Evolutionary conservation across 2,329 filamentous ascomycete species (phyloP).

Genomic region (Phaeosphaeriaceae sp.): DNA sequence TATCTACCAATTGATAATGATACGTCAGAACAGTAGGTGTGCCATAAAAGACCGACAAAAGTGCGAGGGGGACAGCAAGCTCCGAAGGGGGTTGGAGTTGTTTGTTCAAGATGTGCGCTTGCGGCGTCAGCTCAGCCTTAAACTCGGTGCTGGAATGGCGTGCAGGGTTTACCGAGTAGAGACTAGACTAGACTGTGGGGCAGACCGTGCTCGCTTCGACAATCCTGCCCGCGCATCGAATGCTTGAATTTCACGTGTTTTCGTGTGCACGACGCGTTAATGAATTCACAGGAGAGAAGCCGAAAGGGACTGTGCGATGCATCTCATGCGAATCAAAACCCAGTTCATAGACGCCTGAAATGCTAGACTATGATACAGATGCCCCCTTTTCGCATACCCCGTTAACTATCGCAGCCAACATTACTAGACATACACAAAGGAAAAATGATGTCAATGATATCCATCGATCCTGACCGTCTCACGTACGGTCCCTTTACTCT

Average conservation of each 20-base stretch:
- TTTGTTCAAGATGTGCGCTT: not conserved
- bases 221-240: not conserved
- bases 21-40: not conserved
- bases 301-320: not conserved
- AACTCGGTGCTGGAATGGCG: too few relatives aligned
- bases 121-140: not conserved
- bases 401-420: not conserved
- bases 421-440: not conserved
- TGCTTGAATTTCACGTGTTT: conserved; percentile 2
- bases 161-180: not conserved
- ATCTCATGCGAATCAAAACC: not conserved
- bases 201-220: not conserved
- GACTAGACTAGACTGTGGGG: not conserved
- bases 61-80: too few relatives aligned
- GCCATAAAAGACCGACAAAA: not conserved
- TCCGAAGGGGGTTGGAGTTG: not conserved
- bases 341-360: not conserved
- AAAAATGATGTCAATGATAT: not conserved
- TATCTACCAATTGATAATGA: not conserved
- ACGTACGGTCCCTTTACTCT: not conserved
- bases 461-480: not conserved
- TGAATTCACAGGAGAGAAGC: not conserved
- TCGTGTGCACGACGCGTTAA: conserved; percentile 2
- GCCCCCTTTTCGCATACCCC: not conserved
- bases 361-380: conserved; percentile 7